Evolutionary conservation across 2,329 filamentous ascomycete genomes (phyloP), one percentile per base, ranked within the genome.

Genomic region (Xylariales sp.): DNA sequence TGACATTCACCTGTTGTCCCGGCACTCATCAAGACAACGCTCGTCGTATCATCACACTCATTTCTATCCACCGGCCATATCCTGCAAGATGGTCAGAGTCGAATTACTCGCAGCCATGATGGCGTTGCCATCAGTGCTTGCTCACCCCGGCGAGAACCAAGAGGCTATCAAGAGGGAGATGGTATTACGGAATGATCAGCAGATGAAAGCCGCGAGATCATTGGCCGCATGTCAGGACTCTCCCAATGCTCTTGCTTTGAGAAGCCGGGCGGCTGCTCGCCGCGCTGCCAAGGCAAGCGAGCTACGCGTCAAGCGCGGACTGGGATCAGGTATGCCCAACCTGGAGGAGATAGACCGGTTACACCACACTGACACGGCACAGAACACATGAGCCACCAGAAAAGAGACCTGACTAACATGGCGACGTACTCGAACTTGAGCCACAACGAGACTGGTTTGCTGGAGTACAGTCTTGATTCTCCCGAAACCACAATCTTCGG

Each of bases 401-500:
- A 32, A 22, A 40, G 38, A 25, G 38, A 40, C 21, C 38, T 40
- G 4, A 22, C 15, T 5, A 33, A 40, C n/a, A 19, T 40, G 6
- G 38, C 29, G 12, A 9, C 18, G 6, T 40, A 40, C 18, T 22
- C 29, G 14, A 40, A 33, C 19, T n/a, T 15, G 28, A 40, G 15
- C 5, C 38, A 40, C 19, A 40, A 40, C 27, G 12, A 24, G 27
- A 27, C 37, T 5, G 18, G 28, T 3, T n/a, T 12, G 9, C 29
- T 40, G 5, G 38, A 22, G 9, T 69, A 65, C 48, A 60, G 55
- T 14, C 35, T 48, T 4, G 46, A 54, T 38, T 67, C 65, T 6
- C 51, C 59, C 8, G 51, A 57, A 6, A 46, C 52, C 31, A 61
- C 48, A 45, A 55, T 73, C 20, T 73, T 73, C 43, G 56, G 61